Evolutionary conservation across 192 early-diverging fungal genomes (phyloP), one percentile per base, ranked within the genome.

Genomic region (Linderina pennispora): DNA sequence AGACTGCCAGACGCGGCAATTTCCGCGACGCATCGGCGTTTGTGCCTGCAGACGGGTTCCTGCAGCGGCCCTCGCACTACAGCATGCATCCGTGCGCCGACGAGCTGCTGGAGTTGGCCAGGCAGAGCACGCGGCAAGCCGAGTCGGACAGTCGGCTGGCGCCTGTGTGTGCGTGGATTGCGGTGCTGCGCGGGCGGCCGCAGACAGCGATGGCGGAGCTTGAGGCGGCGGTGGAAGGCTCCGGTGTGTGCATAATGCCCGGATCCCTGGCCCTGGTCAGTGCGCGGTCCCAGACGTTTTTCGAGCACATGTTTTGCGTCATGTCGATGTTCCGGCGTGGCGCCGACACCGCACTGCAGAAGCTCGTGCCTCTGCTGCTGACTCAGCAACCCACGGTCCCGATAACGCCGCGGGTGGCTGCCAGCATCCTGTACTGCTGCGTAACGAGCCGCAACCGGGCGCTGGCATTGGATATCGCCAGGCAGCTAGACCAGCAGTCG

Each of bases 11-110:
- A 13, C 19, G 10, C 3, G 68, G 68, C 22, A 56, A 40, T 37
- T 64, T 64, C 22, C 39, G 40, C 20, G 53, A 44, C 23, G 47
- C 59, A 40, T 38, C 68, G 36, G 44, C 61, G 34, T 72, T 64
- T 24, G 55, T 46, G 45, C 20, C 55, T 1, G 23, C 68, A 1
- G 68, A 72, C 39, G 40, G 38, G 23, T 40, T 58, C 18, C 31
- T 72, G 23, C 21, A 15, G 15, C 31, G 18, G 0, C 33, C 22
- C n/a, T 34, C 14, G 11, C 48, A 39, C 14, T 26, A 16, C 38
- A 23, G 14, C 8, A 10, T 22, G 0, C 21, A 50, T 10, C 36
- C 35, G 9, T 38, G 43, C 15, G 34, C 25, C 1, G 20, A 6
- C 3, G 13, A 45, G 22, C 40, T 54, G 0, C 4, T 49, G 36